A percentile compares a stretch with the other conserved stretches of the same genome.
These are phyloP conservation scores for Debaryomyces tyrocola DNA, from an alignment of 805 yeast genomes.

Conservation along the genomic window DNA sequence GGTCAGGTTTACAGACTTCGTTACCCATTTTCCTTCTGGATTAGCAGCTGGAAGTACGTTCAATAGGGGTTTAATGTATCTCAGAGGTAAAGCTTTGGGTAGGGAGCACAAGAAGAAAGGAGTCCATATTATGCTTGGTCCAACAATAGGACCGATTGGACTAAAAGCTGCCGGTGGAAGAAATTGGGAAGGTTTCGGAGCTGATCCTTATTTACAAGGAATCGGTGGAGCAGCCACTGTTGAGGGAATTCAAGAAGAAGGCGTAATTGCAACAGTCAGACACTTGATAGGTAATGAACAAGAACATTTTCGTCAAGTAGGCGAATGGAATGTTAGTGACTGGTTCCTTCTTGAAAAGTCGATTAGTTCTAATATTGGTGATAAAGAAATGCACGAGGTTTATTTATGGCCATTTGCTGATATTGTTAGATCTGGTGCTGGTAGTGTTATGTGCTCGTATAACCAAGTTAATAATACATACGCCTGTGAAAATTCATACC, in stretches of 20 bases:
- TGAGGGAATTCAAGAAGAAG: conserved; percentile 57
- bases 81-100: conserved; percentile 58
- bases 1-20: conserved; percentile 55
- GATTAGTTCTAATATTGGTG: conserved; percentile 56
- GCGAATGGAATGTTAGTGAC: conserved; percentile 48
- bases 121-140: conserved; percentile 56
- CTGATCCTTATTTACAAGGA: conserved; percentile 64
- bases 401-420: conserved; percentile 70
- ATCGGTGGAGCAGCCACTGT: conserved; percentile 52
- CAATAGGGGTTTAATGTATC: conserved; percentile 49
- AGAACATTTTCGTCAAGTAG: conserved; percentile 56
- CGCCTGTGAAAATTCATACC: conserved; percentile 59
- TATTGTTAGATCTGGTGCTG: conserved; percentile 58
- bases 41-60: conserved; percentile 60
- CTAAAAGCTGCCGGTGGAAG: conserved; percentile 63
- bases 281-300: conserved; percentile 64
- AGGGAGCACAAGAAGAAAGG: conserved; percentile 55
- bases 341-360: conserved; percentile 44
- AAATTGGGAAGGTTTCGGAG: conserved; percentile 64
- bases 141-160: conserved; percentile 61
- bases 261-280: conserved; percentile 56
- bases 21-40: conserved; percentile 59
- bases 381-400: conserved; percentile 59
- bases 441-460: conserved; percentile 62
- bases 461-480: conserved; percentile 56